These are phyloP conservation scores for Sporothrix schenckii DNA, from an alignment of 2,329 filamentous ascomycete genomes.

Conservation along the genomic window DNA sequence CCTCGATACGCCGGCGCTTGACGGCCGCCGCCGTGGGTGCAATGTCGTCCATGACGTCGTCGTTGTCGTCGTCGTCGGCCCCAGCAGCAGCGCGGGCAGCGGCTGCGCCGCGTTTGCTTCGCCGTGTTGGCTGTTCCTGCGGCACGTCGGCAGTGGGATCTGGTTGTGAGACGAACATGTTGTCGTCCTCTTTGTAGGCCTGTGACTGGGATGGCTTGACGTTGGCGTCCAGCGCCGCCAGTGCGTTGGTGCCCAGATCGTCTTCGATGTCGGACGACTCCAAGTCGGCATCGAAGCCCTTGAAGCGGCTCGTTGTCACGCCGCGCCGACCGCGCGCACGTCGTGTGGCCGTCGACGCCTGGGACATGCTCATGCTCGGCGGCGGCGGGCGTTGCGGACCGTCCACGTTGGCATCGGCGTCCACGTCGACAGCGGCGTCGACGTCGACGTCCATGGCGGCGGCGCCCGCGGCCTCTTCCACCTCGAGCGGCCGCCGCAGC, in stretches of 20 bases:
- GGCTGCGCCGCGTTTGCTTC: slow-evolving; percentile 22
- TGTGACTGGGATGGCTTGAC: neutral
- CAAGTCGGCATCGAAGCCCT: slow-evolving; percentile 64
- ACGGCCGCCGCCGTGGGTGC: slow-evolving; percentile 75
- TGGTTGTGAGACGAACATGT: slow-evolving; percentile 28
- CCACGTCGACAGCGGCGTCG: neutral
- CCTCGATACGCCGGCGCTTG: slow-evolving; percentile 74
- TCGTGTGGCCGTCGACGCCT: slow-evolving; percentile 32
- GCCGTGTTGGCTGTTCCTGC: slow-evolving; percentile 36
- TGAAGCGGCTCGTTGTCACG: slow-evolving; percentile 60
- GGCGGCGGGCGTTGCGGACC: neutral
- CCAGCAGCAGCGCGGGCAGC: neutral
- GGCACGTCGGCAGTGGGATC: neutral
- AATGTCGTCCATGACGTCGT: slow-evolving; percentile 68
- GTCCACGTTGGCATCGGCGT: neutral
- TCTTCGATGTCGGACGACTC: slow-evolving; percentile 47
- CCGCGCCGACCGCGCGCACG: slow-evolving; percentile 31
- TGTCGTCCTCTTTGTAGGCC: slow-evolving; percentile 17
- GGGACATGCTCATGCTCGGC: slow-evolving; percentile 38
- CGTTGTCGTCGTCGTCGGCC: neutral
- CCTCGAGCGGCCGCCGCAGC: slow-evolving; percentile 69
- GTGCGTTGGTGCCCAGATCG: neutral
- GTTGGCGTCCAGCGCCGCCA: neutral
- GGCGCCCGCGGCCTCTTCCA: slow-evolving; percentile 43
- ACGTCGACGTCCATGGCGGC: neutral